Base-by-base conservation (phyloP, 2,329 filamentous ascomycete genomes). In the Sporothrix curviconia region DNA sequence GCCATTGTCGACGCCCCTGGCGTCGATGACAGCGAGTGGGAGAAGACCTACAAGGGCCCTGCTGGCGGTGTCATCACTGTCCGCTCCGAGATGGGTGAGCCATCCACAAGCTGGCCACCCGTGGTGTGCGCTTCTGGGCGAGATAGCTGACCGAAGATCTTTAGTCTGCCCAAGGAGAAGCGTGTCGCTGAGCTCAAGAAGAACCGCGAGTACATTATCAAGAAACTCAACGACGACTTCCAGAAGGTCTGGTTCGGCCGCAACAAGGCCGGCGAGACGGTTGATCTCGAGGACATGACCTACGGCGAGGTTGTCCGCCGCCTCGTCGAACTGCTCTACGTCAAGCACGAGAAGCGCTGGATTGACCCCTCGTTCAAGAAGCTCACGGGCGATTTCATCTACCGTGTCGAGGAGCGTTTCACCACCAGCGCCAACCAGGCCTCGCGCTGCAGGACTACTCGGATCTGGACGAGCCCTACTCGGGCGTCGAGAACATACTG, bases 71-170 rank as follows among this genome's bases (percentile, higher is more conserved):
- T 99, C 62, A 92, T 99, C 66, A 99, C 94, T 28, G 94, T 99
- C 50, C 85, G 91, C 63, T 99, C 94, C 1, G 94, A 99, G 75
- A 99, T 99, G 95, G 95, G 94, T 46, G 94, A 99, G 78, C 95
- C 94, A 99, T 99, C 61, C 94, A 99, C 79, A 99, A 99, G 78
- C 83, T 99, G 59, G 95, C 94, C 15, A 99, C 94, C 50, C 88
- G 95, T 59, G 94, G 94, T 81, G 92, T 99, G 49, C 79, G 84
- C 56, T 96, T 99, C 79, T 99, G 94, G 94, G 87, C 51, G 95
- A 99, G 76, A 96, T 99, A 91, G 94, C 99, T 69, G 84, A 95
- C n/a, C n/a, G 72, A 96, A 95, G 76, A 97, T 99, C 67, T 99
- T 99, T 78, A 88, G 85, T 69, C 78, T 99, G 50, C 92, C 96